Percentiles rank a stretch among this genome's conserved stretches.
These are phyloP conservation scores for Elsinoe necatrix DNA, from an alignment of 2,329 filamentous ascomycete genomes.

Conservation along the genomic window DNA sequence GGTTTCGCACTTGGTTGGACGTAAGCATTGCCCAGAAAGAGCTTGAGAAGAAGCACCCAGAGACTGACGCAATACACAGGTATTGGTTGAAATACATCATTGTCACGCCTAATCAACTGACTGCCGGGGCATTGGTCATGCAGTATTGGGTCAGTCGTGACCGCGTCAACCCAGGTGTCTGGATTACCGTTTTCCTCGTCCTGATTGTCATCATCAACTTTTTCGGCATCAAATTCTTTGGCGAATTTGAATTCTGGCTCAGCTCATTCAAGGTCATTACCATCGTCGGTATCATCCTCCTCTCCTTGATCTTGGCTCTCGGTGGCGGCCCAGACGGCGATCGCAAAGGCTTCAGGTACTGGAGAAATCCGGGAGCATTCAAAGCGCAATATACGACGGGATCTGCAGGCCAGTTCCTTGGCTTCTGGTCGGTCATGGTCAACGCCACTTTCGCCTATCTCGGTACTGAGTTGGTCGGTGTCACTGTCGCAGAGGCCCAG, in stretches of 20 bases:
- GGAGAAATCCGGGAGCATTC: slow-evolving; percentile 39
- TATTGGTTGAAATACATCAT: slow-evolving; percentile 74
- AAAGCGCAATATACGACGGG: slow-evolving; percentile 32
- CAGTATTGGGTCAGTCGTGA: slow-evolving; percentile 64
- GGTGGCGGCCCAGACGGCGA: slow-evolving; percentile 35
- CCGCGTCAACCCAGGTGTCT: slow-evolving; percentile 66
- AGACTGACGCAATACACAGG: slow-evolving; percentile 23
- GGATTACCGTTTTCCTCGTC: slow-evolving; percentile 54
- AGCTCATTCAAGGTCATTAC: slow-evolving; percentile 40
- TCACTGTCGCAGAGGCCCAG: slow-evolving; percentile 70
- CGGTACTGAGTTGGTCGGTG: slow-evolving; percentile 67
- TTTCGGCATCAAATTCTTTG: slow-evolving; percentile 33
- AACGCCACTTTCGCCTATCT: slow-evolving; percentile 73
- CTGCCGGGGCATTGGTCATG: slow-evolving; percentile 69
- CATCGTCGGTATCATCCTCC: slow-evolving; percentile 39
- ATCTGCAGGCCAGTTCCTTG: slow-evolving; percentile 35
- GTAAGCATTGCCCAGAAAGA: slow-evolving; percentile 27
- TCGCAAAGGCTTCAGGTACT: slow-evolving; percentile 39
- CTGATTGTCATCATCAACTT: slow-evolving; percentile 32
- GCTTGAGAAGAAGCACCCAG: neutral
- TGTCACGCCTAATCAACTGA: slow-evolving; percentile 75
- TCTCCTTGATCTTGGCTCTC: slow-evolving; percentile 37
- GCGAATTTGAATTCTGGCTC: slow-evolving; percentile 44
- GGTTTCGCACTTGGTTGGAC: slow-evolving; percentile 67
- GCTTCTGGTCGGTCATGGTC: slow-evolving; percentile 40